These are phyloP conservation scores for Ceratobasidium sp. DNA, from an alignment of 1,284 basidiomycete species.

Conservation along the genomic window DNA sequence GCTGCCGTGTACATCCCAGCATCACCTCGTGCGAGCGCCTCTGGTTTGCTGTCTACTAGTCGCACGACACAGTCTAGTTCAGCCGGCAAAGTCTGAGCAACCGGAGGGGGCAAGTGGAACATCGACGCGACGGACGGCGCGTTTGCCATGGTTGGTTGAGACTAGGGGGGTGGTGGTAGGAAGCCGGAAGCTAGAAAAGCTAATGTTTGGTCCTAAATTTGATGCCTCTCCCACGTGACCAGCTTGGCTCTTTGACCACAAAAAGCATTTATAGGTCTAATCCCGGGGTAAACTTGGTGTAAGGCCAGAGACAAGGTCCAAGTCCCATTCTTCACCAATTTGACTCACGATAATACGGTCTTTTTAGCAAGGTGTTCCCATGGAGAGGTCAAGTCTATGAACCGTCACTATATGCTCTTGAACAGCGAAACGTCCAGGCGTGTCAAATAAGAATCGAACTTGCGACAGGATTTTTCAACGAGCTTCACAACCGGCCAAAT, in stretches of 20 bases:
- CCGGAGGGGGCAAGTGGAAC: not conserved
- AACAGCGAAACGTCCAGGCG: not conserved
- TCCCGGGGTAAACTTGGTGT: not conserved
- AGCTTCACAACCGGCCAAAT: not conserved
- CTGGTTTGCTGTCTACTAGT: constrained; percentile 65
- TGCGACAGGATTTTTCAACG: not conserved
- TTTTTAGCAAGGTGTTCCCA: not conserved
- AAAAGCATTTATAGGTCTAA: not conserved
- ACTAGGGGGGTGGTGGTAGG: not conserved
- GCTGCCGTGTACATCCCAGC: constrained; percentile 68
- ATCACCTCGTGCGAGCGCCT: constrained; percentile 67
- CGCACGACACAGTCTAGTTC: constrained; percentile 57
- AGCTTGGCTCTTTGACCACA: not conserved
- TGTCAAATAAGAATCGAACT: not conserved
- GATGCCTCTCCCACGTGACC: constrained; percentile 13
- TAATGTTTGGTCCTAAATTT: constrained; percentile 27
- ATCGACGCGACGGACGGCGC: not conserved
- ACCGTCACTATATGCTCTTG: not conserved
- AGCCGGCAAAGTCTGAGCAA: constrained; percentile 9
- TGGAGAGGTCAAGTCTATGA: not conserved
- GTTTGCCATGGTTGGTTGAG: not conserved
- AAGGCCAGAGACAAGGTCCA: not conserved
- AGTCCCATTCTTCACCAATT: not conserved
- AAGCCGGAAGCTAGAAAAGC: constrained; percentile 16
- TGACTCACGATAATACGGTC: not conserved